Evolutionary conservation across 2,329 filamentous ascomycete genomes (phyloP).

Genomic region (Fusarium mangiferae): DNA sequence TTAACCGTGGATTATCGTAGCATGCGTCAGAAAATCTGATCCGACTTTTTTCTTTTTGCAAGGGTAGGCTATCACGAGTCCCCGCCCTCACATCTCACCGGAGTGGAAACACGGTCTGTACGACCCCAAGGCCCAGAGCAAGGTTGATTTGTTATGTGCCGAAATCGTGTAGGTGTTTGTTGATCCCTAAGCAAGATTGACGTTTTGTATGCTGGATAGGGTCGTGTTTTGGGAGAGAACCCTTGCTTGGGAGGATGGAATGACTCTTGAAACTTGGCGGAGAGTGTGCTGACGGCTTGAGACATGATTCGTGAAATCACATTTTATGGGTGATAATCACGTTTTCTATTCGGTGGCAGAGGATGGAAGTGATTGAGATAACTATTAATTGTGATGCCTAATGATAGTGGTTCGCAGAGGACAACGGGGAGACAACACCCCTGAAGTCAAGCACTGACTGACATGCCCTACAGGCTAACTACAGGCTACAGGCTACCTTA

Average conservation of each 20-base stretch:
- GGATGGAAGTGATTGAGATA: not conserved
- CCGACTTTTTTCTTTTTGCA: not conserved
- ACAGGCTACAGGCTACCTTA: no score
- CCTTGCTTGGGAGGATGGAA: not conserved
- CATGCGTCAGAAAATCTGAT: not conserved
- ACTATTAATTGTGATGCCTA: not conserved
- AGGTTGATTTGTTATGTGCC: not conserved
- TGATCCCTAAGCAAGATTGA: not conserved
- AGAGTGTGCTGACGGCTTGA: not conserved
- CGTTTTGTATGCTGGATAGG: not conserved
- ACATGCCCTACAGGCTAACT: not conserved
- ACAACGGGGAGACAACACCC: not conserved
- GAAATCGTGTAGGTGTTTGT: not conserved
- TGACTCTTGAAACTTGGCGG: not conserved
- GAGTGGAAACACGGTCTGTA: slow-evolving; percentile 18
- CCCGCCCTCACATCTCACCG: slow-evolving; percentile 18
- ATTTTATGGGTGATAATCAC: not conserved
- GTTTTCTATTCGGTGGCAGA: not conserved
- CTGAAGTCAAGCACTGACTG: not conserved
- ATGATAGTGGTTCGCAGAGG: not conserved
- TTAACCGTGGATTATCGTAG: not conserved
- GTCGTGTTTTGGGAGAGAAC: not conserved
- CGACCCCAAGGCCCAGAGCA: not conserved
- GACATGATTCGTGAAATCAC: not conserved
- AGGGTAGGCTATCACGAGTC: slow-evolving; percentile 2